Percentiles rank a stretch among this genome's conserved stretches.
phyloP scores from a whole-genome alignment of 306 rosid genomes.

The Fagus sylvatica region DNA sequence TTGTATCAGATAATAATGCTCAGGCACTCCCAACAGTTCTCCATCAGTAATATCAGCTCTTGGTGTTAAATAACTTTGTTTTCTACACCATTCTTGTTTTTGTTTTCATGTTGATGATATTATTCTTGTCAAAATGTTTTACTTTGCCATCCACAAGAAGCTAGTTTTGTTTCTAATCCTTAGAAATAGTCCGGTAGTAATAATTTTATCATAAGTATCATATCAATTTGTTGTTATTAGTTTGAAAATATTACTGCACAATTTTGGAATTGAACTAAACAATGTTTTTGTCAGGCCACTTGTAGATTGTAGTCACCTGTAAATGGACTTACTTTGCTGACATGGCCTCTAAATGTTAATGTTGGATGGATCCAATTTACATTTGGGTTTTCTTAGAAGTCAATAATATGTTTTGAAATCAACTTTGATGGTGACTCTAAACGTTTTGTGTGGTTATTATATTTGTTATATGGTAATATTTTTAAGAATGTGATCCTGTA shows the following conservation, averaged over 20 bases:
- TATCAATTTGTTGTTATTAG: background rate
- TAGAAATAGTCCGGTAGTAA: background rate
- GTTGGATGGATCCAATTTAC: background rate
- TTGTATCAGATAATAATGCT: slow-evolving; percentile 17
- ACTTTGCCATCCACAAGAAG: slow-evolving; percentile 23
- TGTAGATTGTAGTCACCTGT: background rate
- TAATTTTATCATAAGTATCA: background rate
- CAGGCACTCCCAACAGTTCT: slow-evolving; percentile 14
- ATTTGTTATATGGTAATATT: background rate
- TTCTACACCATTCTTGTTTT: slow-evolving; percentile 18
- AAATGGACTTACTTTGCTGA: slow-evolving; percentile 1
- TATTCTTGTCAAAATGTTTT: slow-evolving; percentile 12
- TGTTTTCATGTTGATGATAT: slow-evolving; percentile 25
- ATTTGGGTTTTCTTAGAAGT: background rate
- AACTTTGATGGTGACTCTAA: background rate
- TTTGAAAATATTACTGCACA: too few relatives aligned
- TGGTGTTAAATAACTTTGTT: background rate
- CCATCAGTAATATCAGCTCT: slow-evolving; percentile 10
- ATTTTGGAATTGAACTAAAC: too few relatives aligned
- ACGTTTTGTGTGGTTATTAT: background rate
- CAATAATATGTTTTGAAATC: background rate
- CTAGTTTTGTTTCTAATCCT: background rate
- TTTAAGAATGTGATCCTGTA: background rate
- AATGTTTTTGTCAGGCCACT: too few relatives aligned
- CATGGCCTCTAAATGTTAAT: background rate